Conservation (phyloP, 805 yeast genomes). For the Candida quercuum region DNA sequence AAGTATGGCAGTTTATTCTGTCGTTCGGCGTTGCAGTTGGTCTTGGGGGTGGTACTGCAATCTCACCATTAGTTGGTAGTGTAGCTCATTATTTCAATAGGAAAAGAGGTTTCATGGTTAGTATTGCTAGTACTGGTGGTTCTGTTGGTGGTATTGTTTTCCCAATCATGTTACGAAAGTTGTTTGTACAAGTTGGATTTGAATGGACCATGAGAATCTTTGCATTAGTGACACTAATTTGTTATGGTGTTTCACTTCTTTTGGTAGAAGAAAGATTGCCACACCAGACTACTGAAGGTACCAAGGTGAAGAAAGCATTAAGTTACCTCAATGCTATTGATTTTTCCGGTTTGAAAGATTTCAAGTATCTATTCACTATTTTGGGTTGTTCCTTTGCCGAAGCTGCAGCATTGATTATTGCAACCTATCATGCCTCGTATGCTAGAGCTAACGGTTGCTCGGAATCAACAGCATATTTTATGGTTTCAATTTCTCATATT, state of each 20-base stretch:
- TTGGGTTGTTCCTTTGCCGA: constrained; percentile 44
- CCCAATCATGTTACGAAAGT: constrained; percentile 44
- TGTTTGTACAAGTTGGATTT: constrained; percentile 43
- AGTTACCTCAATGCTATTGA: constrained; percentile 27
- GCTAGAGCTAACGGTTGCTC: constrained; percentile 40
- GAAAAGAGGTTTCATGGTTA: constrained; percentile 50
- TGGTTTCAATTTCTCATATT: constrained; percentile 40
- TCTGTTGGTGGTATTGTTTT: constrained; percentile 49
- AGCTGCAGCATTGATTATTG: constrained; percentile 35
- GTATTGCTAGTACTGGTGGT: constrained; percentile 46
- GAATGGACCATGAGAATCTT: constrained; percentile 52
- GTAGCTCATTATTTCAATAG: constrained; percentile 59
- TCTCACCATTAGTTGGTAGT: constrained; percentile 54
- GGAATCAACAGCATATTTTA: constrained; percentile 34
- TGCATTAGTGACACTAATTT: constrained; percentile 37
- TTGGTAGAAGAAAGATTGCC: constrained; percentile 38
- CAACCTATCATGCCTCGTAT: constrained; percentile 48
- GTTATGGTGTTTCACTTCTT: constrained; percentile 28
- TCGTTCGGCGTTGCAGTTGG: constrained; percentile 52
- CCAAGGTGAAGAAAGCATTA: constrained; percentile 21
- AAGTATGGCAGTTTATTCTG: constrained; percentile 55
- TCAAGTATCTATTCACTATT: constrained; percentile 36
- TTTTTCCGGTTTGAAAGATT: constrained; percentile 35
- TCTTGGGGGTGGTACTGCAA: constrained; percentile 49
- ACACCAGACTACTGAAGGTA: constrained; percentile 21